phyloP scores from a whole-genome alignment of 73 alveolate species.

The Paramecium bursaria region DNA sequence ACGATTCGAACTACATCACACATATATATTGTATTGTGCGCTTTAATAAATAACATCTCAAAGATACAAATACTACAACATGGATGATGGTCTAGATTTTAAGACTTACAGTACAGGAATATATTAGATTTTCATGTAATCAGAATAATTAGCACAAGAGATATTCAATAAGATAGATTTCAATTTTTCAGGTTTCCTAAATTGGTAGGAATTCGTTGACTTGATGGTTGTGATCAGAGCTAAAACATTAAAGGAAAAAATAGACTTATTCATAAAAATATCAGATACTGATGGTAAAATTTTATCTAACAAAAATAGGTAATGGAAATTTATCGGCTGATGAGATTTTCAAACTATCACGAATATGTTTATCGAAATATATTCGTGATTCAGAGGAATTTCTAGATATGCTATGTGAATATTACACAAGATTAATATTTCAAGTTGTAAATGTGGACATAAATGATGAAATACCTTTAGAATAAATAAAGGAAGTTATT shows the following conservation, averaged over 20 bases:
- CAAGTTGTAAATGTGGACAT: constrained; percentile 15
- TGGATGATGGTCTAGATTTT: constrained; percentile 45
- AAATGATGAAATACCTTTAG: constrained; percentile 37
- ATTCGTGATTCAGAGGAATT: constrained; percentile 5
- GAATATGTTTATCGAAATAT: constrained; percentile 32
- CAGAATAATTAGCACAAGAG: constrained; percentile 34
- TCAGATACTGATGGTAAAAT: constrained; percentile 60
- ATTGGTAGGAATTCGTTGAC: constrained; percentile 44
- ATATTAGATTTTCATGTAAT: constrained; percentile 30
- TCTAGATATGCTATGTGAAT: constrained; percentile 37
- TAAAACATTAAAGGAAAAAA: constrained; percentile 43
- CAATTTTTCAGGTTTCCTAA: constrained; percentile 41
- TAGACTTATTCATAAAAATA: constrained; percentile 27
- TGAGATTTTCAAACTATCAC: constrained; percentile 46
- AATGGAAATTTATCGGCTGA: constrained; percentile 34
- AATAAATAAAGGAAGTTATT: constrained; percentile 19
- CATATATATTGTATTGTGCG: constrained; percentile 52
- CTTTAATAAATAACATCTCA: constrained; percentile 46
- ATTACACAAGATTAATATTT: constrained; percentile 48
- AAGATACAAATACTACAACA: constrained; percentile 34
- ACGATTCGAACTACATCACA: constrained; percentile 21
- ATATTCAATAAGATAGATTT: constrained; percentile 32
- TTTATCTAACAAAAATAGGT: too few relatives aligned
- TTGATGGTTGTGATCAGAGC: constrained; percentile 46
- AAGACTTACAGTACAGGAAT: constrained; percentile 53